phyloP scores from a whole-genome alignment of 1,139 yeast genomes.

The Debaryomyces sp. region DNA sequence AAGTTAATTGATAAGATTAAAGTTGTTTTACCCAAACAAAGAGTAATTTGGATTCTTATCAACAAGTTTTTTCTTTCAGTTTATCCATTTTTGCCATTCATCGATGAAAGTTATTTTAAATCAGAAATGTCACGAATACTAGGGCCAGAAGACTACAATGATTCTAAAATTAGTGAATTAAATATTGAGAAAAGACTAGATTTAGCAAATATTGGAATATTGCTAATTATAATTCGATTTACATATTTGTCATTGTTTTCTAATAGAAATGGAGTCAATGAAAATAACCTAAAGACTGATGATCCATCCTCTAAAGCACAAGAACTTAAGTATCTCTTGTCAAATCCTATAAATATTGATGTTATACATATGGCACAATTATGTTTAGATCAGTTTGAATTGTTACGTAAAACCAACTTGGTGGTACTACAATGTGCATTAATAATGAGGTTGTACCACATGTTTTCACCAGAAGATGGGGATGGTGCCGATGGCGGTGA shows the following conservation, averaged over 20 bases:
- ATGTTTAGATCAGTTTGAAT: conserved; percentile 28
- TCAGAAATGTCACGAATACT: conserved; percentile 21
- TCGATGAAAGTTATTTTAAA: conserved; percentile 36
- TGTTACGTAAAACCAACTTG: conserved; percentile 22
- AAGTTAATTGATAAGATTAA: conserved; percentile 24
- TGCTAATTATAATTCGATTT: conserved; percentile 45
- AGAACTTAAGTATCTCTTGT: conserved; percentile 24
- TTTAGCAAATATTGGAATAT: conserved; percentile 47
- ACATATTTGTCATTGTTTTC: conserved; percentile 38
- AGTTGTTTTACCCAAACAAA: conserved; percentile 36
- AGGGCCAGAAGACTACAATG: conserved; percentile 26
- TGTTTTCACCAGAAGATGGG: conserved; percentile 53
- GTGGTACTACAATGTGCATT: conserved; percentile 33
- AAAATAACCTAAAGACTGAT: conserved; percentile 16
- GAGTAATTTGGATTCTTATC: conserved; percentile 43
- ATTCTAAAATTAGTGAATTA: conserved; percentile 19
- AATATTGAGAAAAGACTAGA: conserved; percentile 43
- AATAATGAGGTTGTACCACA: conserved; percentile 46
- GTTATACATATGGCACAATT: conserved; percentile 27
- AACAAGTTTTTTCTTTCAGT: conserved; percentile 41
- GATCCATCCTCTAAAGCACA: conserved; percentile 19
- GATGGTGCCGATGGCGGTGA: conserved; percentile 48
- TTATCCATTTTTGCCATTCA: conserved; percentile 45
- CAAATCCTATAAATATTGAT: conserved; percentile 28
- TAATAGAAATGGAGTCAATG: conserved; percentile 20